phyloP scores from a whole-genome alignment of 2,329 filamentous ascomycete species.

The Trichoderma oligosporum region DNA sequence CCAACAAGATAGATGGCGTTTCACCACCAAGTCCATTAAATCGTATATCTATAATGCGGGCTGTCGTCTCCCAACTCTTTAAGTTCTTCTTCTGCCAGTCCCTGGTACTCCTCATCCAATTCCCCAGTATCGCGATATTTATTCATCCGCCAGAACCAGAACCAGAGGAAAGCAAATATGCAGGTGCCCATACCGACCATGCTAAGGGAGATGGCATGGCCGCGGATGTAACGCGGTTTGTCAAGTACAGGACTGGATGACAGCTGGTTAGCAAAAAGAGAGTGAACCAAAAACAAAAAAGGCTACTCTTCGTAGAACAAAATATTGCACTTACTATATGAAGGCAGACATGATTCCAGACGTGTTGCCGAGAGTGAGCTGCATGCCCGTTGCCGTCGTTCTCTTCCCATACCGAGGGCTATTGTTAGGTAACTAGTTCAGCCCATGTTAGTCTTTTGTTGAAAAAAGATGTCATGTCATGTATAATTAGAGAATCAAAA shows the following conservation, averaged over 20 bases:
- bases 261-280: background rate
- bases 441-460: background rate
- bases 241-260: slow-evolving; percentile 41
- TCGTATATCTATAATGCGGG: slow-evolving; percentile 46
- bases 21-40: slow-evolving; percentile 21
- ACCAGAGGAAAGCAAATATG: slow-evolving; percentile 54
- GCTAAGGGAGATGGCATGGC: slow-evolving; percentile 58
- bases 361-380: slow-evolving; percentile 66
- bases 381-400: slow-evolving; percentile 66
- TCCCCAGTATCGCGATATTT: slow-evolving; percentile 39
- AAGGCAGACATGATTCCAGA: slow-evolving; percentile 72
- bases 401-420: slow-evolving; percentile 72
- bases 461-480: background rate
- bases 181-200: slow-evolving; percentile 53
- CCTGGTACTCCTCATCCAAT: slow-evolving; percentile 38
- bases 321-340: slow-evolving; percentile 43
- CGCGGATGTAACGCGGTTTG: slow-evolving; percentile 55
- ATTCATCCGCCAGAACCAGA: slow-evolving; percentile 49
- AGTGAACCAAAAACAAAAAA: background rate
- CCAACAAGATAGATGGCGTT: too few relatives aligned
- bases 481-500: background rate
- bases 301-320: background rate
- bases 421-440: slow-evolving; percentile 55
- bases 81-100: slow-evolving; percentile 45
- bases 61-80: slow-evolving; percentile 52